Base-by-base conservation (phyloP, 1,284 basidiomycete species). In the Athelia sp. region DNA sequence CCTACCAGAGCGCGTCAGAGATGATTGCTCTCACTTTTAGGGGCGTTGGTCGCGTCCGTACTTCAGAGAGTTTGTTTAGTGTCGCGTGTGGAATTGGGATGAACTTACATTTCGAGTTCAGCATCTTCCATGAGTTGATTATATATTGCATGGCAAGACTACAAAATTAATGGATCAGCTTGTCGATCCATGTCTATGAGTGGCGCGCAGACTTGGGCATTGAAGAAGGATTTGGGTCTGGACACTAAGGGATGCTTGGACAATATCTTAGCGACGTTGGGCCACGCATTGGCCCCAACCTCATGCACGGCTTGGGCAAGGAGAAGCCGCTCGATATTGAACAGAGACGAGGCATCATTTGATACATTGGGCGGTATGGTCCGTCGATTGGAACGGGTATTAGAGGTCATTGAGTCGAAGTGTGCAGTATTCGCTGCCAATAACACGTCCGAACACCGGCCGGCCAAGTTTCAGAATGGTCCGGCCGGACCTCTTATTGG, bases 281-380 rank as follows among this genome's bases (percentile, higher is more conserved):
- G 58, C 91, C 91, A 93, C n/a, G 79, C 69, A 44, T 78, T 70
- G 23, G 84, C 76, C n/a, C 92, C 92, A 52, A 85, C 74, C 62
- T 93, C 89, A 66, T 89, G 90, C 35, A 91, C 84, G 0, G 90
- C 85, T 68, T 95, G 92, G 2, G 90, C 79, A 46, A 95, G 77
- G 31, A 95, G 67, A 47, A 95, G 83, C 43, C 75, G 69, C 65
- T 90, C 87, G 40, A 84, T 63, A 51, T 72, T 76, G 49, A 65
- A 73, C 50, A 84, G 66, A 43, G 62, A 47, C 47, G 56, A 49
- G 44, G 58, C 44, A 45, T 54, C 53, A 10, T 19, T 46, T 21
- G 22, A 17, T 17, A 35, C n/a, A 36, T 42, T 3, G 32, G 35
- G 6, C n/a, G 21, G 15, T 38, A 35, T 19, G 17, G 36, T 14